Evolutionary conservation across 768 basidiomycete species (phyloP).

Genomic region (Mrakia blollopis): DNA sequence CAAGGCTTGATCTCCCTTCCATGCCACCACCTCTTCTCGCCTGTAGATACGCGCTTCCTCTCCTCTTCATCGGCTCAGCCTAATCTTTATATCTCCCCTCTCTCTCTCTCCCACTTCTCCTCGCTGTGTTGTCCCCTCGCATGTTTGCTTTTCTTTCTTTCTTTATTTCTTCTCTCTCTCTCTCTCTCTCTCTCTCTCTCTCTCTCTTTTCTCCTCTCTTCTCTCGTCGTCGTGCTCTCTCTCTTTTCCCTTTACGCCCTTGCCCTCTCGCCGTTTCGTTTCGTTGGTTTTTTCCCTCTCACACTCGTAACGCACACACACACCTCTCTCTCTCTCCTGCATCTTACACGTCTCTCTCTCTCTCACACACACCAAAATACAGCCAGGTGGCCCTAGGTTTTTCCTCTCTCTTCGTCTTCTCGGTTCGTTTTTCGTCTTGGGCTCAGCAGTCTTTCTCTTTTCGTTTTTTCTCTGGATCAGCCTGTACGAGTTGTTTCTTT

Average conservation of each 20-base stretch:
- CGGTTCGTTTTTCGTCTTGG: too few species aligned
- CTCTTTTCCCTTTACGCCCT: neutral
- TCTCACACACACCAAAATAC: too few species aligned
- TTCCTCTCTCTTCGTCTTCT: too few species aligned
- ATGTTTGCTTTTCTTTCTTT: constrained; percentile 20
- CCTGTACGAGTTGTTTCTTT: too few species aligned
- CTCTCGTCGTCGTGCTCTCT: neutral
- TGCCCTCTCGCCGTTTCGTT: neutral
- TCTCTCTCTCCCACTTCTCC: neutral
- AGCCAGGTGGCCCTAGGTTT: too few species aligned
- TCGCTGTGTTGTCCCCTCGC: constrained; percentile 13
- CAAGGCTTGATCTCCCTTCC: constrained; percentile 18
- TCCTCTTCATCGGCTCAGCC: neutral
- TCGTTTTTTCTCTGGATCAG: too few species aligned
- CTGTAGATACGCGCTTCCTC: neutral
- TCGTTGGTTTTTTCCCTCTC: neutral
- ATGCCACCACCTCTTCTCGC: neutral
- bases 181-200: neutral
- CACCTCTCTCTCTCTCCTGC: neutral
- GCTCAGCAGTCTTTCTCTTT: too few species aligned
- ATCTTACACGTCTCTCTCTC: too few species aligned
- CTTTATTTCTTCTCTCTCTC: constrained; percentile 6
- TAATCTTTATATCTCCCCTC: constrained; percentile 13
- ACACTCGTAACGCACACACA: neutral
- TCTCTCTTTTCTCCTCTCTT: neutral